Evolutionary conservation across 192 early-diverging fungal genomes (phyloP).

Genomic region (Endogone sp.): DNA sequence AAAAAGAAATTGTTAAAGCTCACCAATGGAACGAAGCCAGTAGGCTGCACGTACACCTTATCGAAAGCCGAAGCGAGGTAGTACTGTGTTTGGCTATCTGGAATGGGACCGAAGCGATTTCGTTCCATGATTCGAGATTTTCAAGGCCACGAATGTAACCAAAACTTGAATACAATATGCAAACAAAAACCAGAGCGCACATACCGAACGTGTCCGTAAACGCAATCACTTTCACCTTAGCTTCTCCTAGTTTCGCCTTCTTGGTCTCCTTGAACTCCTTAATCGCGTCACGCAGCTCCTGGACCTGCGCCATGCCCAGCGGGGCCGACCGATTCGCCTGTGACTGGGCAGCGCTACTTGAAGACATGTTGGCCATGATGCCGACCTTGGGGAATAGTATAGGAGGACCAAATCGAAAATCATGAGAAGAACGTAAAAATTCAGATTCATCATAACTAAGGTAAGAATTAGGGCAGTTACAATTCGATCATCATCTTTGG

Average conservation of each 20-base stretch:
- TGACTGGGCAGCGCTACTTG: conserved; percentile 5
- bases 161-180: no score
- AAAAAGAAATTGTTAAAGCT: conserved; percentile 40
- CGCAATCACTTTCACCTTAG: conserved; percentile 48
- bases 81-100: conserved; percentile 59
- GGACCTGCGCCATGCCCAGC: conserved; percentile 52
- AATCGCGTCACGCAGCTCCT: conserved; percentile 57
- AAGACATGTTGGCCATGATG: conserved; percentile 36
- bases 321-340: conserved; percentile 11
- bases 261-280: conserved; percentile 47
- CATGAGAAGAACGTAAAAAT: background rate
- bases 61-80: conserved; percentile 64
- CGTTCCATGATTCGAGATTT: no score
- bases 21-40: conserved; percentile 51
- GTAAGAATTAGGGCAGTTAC: conserved; percentile 15
- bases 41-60: conserved; percentile 58
- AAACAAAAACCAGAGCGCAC: no score
- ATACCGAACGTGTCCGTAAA: conserved; percentile 64
- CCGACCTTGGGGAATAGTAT: background rate
- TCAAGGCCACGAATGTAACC: no score
- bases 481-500: conserved; percentile 45
- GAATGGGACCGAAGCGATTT: no score
- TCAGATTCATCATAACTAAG: conserved; percentile 1
- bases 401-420: background rate
- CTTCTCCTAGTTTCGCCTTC: conserved; percentile 36